These are phyloP conservation scores for Phellopilus nigrolimitatus DNA, from an alignment of 1,284 basidiomycete genomes.

Conservation along the genomic window DNA sequence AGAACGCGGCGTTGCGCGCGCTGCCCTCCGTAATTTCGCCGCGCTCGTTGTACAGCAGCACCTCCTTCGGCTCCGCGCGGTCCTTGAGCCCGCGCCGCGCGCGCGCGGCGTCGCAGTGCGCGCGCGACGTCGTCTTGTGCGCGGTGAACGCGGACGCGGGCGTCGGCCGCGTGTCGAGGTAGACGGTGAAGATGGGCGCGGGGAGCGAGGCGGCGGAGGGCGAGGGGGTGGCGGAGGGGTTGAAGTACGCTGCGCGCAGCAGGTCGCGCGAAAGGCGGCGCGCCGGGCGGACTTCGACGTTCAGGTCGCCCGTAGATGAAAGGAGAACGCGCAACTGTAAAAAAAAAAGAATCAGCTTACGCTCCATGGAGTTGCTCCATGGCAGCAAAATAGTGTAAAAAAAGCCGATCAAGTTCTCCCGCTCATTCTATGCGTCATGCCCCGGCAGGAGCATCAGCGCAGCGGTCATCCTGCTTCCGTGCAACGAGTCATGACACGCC, in stretches of 20 bases:
- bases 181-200: constrained; percentile 34
- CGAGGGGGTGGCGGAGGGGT: constrained; percentile 31
- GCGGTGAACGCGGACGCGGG: constrained; percentile 50
- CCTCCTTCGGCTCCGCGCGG: constrained; percentile 41
- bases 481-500: too few species aligned
- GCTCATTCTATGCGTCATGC: too few species aligned
- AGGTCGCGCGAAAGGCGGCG: constrained; percentile 40
- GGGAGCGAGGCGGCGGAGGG: constrained; percentile 27
- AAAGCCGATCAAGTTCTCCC: not conserved
- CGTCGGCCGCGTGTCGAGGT: constrained; percentile 51
- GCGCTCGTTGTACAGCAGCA: constrained; percentile 55
- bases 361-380: not conserved
- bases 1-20: constrained; percentile 65
- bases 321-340: constrained; percentile 60
- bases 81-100: constrained; percentile 38
- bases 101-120: constrained; percentile 57
- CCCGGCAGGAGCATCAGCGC: too few species aligned
- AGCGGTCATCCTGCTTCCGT: too few species aligned
- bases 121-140: constrained; percentile 66
- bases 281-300: constrained; percentile 38
- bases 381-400: not conserved
- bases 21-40: constrained; percentile 56
- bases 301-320: constrained; percentile 39
- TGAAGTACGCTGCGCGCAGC: constrained; percentile 34
- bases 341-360: not conserved